Conservation (phyloP, 805 yeast genomes). For the Candida arabinofermentans region DNA sequence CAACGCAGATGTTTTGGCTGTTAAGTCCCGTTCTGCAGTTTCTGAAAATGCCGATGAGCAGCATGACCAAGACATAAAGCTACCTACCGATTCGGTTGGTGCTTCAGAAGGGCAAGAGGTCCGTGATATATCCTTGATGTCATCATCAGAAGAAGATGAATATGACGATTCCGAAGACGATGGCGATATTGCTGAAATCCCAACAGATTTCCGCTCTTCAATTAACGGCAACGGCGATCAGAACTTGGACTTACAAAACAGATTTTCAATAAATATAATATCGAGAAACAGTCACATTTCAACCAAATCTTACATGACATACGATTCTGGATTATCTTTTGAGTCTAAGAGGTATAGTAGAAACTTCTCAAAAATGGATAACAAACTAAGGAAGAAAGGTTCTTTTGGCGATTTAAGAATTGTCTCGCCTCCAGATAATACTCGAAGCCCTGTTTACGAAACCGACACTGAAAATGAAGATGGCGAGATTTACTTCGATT, state of each 20-base stretch:
- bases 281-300: slow-evolving; percentile 39
- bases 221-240: not conserved
- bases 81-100: no score
- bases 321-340: slow-evolving; percentile 51
- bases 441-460: not conserved
- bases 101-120: not conserved
- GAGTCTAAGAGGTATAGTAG: not conserved
- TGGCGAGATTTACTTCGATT: not conserved
- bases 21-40: no score
- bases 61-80: not conserved
- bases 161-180: slow-evolving; percentile 6
- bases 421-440: not conserved
- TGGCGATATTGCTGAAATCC: not conserved
- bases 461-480: not conserved
- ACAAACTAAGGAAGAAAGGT: slow-evolving; percentile 41
- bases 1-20: not conserved
- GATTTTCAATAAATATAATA: slow-evolving; percentile 26
- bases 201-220: not conserved
- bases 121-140: not conserved
- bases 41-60: not conserved
- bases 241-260: slow-evolving; percentile 5
- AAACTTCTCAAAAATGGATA: slow-evolving; percentile 5
- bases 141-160: slow-evolving; percentile 1
- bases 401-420: slow-evolving; percentile 47
- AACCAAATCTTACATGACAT: slow-evolving; percentile 48